Base-by-base conservation (phyloP, 1,284 basidiomycete genomes). In the Cryptococcus sp. region DNA sequence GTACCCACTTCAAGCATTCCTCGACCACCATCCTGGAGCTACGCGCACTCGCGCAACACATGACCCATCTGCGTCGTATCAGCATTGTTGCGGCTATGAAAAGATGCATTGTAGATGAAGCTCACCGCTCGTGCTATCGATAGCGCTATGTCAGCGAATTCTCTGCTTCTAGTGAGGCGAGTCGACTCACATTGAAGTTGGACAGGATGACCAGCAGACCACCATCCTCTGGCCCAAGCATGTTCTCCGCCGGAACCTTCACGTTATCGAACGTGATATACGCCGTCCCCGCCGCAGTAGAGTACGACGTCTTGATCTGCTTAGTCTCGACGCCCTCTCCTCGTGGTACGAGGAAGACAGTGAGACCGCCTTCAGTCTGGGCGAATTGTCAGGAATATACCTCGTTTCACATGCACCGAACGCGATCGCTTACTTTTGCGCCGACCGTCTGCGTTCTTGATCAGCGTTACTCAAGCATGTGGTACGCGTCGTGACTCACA, bases 201-300 rank as follows among this genome's bases (percentile, higher is more conserved):
- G 73, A 71, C 17, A 79, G 81, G 70, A 92, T 88, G 67, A 93
- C 91, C 59, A 85, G 85, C 56, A 94, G 84, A 47, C 91, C 92
- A 55, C 86, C 85, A 58, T 89, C 88, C 72, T 91, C 91, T 65
- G 87, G 83, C 17, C 92, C 92, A 45, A 96, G 84, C 27, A 91
- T 88, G 79, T 94, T 89, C 71, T 86, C 87, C n/a, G 88, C 83
- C 7, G 91, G 91, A 0, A 93, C 90, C 69, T 86, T 85, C 64
- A 91, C 90, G 65, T 93, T 88, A 76, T 93, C 89, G 70, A 92
- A 93, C 0, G 88, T 92, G 67, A 94, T 84, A 74, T 87, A 93
- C 7, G 89, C 90, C 0, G 91, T 93, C 22, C 84, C 84, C 8
- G 90, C 90, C 2, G 90, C 88, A 3, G 88, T 80, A 1, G 88